A percentile compares a stretch with the other conserved stretches of the same genome.
Evolutionary conservation across 1,139 yeast species (phyloP).

Genomic region (Kurtzmaniella quercitrusa): DNA sequence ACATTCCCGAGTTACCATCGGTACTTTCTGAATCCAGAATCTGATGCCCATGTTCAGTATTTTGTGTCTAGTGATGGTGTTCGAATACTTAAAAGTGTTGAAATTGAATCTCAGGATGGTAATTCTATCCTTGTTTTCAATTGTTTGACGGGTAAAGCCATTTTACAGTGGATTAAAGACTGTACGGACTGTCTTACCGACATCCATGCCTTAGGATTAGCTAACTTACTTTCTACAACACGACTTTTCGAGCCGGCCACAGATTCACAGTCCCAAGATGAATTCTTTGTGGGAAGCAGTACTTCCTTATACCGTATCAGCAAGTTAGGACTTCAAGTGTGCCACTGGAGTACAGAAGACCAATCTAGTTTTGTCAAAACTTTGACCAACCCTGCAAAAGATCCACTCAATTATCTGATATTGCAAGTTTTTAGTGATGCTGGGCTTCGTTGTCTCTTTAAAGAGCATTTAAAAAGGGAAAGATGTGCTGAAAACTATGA

Average conservation of each 20-base stretch:
- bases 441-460: slow-evolving; percentile 68
- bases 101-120: slow-evolving; percentile 5
- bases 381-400: background rate
- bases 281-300: slow-evolving; percentile 13
- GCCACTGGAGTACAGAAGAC: slow-evolving; percentile 14
- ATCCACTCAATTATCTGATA: background rate
- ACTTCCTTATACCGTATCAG: slow-evolving; percentile 21
- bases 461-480: slow-evolving; percentile 57
- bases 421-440: slow-evolving; percentile 60
- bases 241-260: slow-evolving; percentile 46
- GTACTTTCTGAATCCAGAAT: slow-evolving; percentile 84
- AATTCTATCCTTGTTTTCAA: slow-evolving; percentile 28
- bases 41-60: slow-evolving; percentile 78
- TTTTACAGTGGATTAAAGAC: slow-evolving; percentile 85
- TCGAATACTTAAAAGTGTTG: slow-evolving; percentile 39
- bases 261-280: slow-evolving; percentile 9
- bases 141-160: slow-evolving; percentile 71
- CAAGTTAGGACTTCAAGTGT: slow-evolving; percentile 16
- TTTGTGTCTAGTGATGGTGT: slow-evolving; percentile 68
- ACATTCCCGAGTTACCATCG: slow-evolving; percentile 72
- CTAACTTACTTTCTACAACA: slow-evolving; percentile 49
- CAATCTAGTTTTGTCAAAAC: background rate
- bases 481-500: slow-evolving; percentile 74
- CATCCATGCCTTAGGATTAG: slow-evolving; percentile 60
- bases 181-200: slow-evolving; percentile 68